Conservation (phyloP, 1,284 basidiomycete species). For the Pterula multifida region DNA sequence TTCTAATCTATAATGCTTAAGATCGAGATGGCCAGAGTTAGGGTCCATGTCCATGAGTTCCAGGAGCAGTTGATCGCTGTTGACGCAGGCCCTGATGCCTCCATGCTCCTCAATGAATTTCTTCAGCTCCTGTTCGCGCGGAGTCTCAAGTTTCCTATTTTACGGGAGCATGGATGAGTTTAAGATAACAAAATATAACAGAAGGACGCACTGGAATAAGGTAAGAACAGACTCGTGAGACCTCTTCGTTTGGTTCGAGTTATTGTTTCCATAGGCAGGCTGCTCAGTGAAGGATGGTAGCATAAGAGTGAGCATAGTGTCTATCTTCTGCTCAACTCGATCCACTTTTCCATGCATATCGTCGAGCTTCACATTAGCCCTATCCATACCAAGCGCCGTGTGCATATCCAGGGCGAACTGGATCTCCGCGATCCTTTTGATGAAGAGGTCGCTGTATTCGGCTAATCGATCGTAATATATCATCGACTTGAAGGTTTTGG, state of each 20-base stretch:
- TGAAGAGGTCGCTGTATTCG: constrained; percentile 21
- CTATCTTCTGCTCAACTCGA: constrained; percentile 13
- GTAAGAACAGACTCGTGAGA: no score
- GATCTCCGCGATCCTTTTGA: constrained; percentile 20
- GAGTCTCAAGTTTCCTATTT: constrained; percentile 9
- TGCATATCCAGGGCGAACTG: constrained; percentile 20
- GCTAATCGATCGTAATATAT: constrained; percentile 25
- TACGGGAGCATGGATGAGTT: background rate
- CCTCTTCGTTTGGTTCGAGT: no score
- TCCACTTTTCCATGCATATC: constrained; percentile 13
- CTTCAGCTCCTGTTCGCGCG: constrained; percentile 18
- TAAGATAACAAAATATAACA: no score
- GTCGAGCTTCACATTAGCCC: constrained; percentile 20
- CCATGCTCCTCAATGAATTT: constrained; percentile 17
- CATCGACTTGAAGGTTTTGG: constrained; percentile 24
- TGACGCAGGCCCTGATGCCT: constrained; percentile 13
- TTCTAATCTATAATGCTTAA: constrained; percentile 16
- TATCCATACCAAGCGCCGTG: constrained; percentile 20
- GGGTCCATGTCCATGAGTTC: background rate
- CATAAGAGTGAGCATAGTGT: no score
- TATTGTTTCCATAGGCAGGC: no score
- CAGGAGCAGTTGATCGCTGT: constrained; percentile 6
- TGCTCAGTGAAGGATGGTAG: no score
- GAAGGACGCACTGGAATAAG: background rate
- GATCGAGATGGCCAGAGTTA: constrained; percentile 13